Percentiles rank a stretch among this genome's conserved stretches.
phyloP scores from a whole-genome alignment of 768 basidiomycete species.

The Pleurotus citrinopileatus region DNA sequence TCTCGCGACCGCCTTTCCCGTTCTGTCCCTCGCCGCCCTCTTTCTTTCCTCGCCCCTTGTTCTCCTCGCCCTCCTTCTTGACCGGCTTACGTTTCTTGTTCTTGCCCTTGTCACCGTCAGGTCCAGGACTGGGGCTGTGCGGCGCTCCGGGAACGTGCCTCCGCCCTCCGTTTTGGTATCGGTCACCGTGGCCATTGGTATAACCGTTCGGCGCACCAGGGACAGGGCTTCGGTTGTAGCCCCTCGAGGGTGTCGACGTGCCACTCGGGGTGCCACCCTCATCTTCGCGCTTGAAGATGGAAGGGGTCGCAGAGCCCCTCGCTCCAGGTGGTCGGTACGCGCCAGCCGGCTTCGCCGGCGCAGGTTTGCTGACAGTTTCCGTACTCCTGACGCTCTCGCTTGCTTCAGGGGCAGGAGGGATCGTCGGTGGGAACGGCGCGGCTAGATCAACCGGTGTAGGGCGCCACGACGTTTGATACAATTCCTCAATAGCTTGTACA shows the following conservation, averaged over 20 bases:
- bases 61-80: slow-evolving; percentile 35
- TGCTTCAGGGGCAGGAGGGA: slow-evolving; percentile 71
- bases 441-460: slow-evolving; percentile 66
- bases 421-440: slow-evolving; percentile 60
- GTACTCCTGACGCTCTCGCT: slow-evolving; percentile 51
- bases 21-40: slow-evolving; percentile 18
- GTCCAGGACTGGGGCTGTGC: slow-evolving; percentile 44
- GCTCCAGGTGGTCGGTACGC: slow-evolving; percentile 95
- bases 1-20: slow-evolving; percentile 33
- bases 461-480: slow-evolving; percentile 88
- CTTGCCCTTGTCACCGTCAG: slow-evolving; percentile 44
- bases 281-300: slow-evolving; percentile 89
- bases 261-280: slow-evolving; percentile 67
- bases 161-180: slow-evolving; percentile 35
- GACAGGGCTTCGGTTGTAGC: slow-evolving; percentile 56
- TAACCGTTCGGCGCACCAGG: slow-evolving; percentile 44
- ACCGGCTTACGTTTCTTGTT: slow-evolving; percentile 55
- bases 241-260: slow-evolving; percentile 40
- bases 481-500: slow-evolving; percentile 77
- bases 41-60: slow-evolving; percentile 14
- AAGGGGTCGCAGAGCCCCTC: slow-evolving; percentile 82
- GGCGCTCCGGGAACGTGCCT: slow-evolving; percentile 79
- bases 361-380: slow-evolving; percentile 50
- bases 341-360: slow-evolving; percentile 66
- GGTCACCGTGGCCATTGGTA: slow-evolving; percentile 32